Conservation (phyloP, 2,329 filamentous ascomycete species). For the Emmonsia crescens region DNA sequence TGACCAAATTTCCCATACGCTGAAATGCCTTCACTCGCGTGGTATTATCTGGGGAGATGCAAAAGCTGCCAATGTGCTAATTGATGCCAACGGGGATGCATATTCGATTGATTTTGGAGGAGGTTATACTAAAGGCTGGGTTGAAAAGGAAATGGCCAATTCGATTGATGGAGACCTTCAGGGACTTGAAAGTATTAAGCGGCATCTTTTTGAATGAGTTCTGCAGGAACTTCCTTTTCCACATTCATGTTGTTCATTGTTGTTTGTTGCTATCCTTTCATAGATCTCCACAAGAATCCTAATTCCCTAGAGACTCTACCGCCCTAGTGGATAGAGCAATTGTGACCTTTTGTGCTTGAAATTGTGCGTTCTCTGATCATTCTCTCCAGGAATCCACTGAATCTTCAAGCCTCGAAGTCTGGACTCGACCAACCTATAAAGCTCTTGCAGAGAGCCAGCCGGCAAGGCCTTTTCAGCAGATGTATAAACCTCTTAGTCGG, state of each 20-base stretch:
- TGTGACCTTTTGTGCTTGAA: no score
- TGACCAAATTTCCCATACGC: conserved; percentile 8
- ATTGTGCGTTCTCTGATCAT: no score
- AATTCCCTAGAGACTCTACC: no score
- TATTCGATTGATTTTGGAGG: conserved; percentile 23
- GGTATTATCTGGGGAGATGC: conserved; percentile 21
- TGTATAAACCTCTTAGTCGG: no score
- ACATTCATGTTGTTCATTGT: background rate
- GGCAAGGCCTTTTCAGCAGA: no score
- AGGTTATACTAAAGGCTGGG: conserved; percentile 19
- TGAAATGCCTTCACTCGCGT: conserved; percentile 11
- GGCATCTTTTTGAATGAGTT: conserved; percentile 9
- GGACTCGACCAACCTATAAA: no score
- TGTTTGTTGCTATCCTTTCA: background rate
- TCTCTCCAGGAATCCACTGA: no score
- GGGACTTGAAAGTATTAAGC: conserved; percentile 12
- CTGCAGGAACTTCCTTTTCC: background rate
- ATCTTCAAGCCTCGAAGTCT: no score
- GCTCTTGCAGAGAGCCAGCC: no score
- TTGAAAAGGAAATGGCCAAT: conserved; percentile 15
- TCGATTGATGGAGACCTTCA: conserved; percentile 18
- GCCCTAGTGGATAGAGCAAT: no score
- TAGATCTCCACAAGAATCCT: no score
- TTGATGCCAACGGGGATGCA: conserved; percentile 16
- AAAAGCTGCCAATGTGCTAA: conserved; percentile 20